Evolutionary conservation across 2,329 filamentous ascomycete genomes (phyloP), one percentile per base, ranked within the genome.

Genomic region (Exophiala sp.): DNA sequence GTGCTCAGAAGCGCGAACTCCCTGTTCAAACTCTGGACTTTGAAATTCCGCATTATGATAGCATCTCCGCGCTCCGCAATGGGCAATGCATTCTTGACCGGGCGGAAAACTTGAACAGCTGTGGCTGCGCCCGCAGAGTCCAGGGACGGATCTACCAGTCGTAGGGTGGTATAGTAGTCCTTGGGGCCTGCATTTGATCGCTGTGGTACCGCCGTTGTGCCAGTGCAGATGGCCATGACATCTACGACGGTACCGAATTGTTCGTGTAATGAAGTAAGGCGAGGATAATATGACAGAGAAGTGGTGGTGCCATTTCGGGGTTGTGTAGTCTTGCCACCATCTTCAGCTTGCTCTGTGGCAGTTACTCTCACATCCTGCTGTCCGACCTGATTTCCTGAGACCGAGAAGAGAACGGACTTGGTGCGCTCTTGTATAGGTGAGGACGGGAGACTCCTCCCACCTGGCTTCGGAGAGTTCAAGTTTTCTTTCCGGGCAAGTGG

Each of bases 31-130:
- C 63, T 70, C 34, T 68, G 65, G 7, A 74, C 69, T 50, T 69
- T 68, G 58, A 75, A 72, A 50, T 73, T 66, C 11, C 72, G 66
- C 7, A 76, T 64, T 1, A 76, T 60, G 27, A 76, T 60, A 2
- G 66, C 64, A 52, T 73, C 68, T 10, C 72, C 73, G 52, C 66
- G 62, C 6, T 51, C 52, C 13, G 67, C 43, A 3, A 55, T 50
- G 14, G 73, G 73, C 11, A 76, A 59, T 1, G 65, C 65, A 29
- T 56, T 58, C 50, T 68, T 68, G 50, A 64, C 60, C 29, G 65
- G 66, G 11, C 69, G 69, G 47, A 72, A 70, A 3, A 76, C 66
- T 43, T 73, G 68, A 2, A 65, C 72, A 43, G 57, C 58, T 13
- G 71, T 5, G 63, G 63, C 66, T 10, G 10, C 45, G 6, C 22